Evolutionary conservation across 2,329 filamentous ascomycete species (phyloP), one percentile per base, ranked within the genome.

Genomic region (Ascochyta pisi): DNA sequence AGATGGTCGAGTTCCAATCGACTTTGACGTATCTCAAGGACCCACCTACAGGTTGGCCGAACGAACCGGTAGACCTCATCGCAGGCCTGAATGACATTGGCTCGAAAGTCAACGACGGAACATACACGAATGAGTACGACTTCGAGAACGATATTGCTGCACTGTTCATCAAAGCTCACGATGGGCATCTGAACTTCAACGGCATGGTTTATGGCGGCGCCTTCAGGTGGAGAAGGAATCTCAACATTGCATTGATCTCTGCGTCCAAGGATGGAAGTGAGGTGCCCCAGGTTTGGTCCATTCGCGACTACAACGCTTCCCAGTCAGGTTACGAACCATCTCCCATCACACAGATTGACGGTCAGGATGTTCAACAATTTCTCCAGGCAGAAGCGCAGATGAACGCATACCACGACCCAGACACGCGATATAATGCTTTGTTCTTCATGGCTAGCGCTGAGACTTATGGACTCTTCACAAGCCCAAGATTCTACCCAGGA

Each of bases 111-210:
- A 54, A 65, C 1, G 60, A 63, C 15, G 67, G 66, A 3, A 54
- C 54, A 3, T 80, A 78, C 48, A 60, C 57, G 6, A 78, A 76
- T 44, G 76, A 79, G 53, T 79, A 73, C 49, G 77, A 78, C 37
- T 77, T 79, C 24, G 76, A 80, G 58, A 62, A 59, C 16, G 77
- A 73, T 34, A 73, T 76, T 50, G 67, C 72, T 9, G 51, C 51
- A 1, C 55, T 76, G 24, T 44, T 76, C 9, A 56, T 61, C 43
- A 73, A 72, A 53, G 71, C 69, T 7, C 69, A 74, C 37, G 73
- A 76, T 50, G 73, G 73, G 0, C 73, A 71, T 59, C 49, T 79
- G n/a, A 69, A 64, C 2, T 72, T 71, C 27, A 72, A 75, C 26
- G 75, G 77, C 6, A 68, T 69, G 56, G 65, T 66, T 22, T 71